These are phyloP conservation scores for Wickerhamiella dianesei DNA, from an alignment of 805 yeast species.

Conservation along the genomic window DNA sequence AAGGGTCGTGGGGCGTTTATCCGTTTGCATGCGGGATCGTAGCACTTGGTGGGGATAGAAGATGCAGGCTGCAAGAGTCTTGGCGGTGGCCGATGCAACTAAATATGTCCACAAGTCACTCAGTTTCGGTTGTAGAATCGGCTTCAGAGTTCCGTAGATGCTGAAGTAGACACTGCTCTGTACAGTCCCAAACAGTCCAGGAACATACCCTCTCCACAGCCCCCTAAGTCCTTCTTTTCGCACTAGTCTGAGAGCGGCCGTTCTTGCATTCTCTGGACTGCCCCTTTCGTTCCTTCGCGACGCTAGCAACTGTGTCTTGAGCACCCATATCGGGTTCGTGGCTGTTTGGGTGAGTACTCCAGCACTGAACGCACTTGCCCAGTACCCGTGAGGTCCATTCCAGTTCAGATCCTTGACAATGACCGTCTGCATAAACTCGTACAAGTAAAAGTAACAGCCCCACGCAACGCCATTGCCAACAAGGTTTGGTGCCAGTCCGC, in stretches of 20 bases:
- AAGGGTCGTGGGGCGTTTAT: constrained; percentile 20
- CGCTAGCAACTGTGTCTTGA: constrained; percentile 80
- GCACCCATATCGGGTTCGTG: constrained; percentile 92
- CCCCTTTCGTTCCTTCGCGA: constrained; percentile 22
- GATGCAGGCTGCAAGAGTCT: constrained; percentile 48
- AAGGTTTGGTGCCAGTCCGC: constrained; percentile 71
- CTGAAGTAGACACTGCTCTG: constrained; percentile 87
- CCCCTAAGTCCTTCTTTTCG: constrained; percentile 44
- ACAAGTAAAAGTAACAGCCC: constrained; percentile 75
- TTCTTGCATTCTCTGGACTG: constrained; percentile 44
- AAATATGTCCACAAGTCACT: constrained; percentile 35
- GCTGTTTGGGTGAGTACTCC: constrained; percentile 62
- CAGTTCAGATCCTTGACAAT: constrained; percentile 1
- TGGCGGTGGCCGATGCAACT: constrained; percentile 52
- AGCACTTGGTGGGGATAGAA: constrained; percentile 80
- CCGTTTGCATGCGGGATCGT: constrained; percentile 54
- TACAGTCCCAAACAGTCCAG: constrained; percentile 66
- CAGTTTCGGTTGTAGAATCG: constrained; percentile 9
- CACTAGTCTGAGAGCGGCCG: constrained; percentile 40
- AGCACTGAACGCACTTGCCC: constrained; percentile 48
- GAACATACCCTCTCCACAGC: constrained; percentile 61
- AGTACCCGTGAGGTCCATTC: constrained; percentile 13
- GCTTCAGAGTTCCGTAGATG: constrained; percentile 66
- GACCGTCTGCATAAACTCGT: constrained; percentile 28
- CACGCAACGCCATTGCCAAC: constrained; percentile 79